Evolutionary conservation across 352 stramenopile species (phyloP).

Genomic region (Hyaloperonospora brassicae): DNA sequence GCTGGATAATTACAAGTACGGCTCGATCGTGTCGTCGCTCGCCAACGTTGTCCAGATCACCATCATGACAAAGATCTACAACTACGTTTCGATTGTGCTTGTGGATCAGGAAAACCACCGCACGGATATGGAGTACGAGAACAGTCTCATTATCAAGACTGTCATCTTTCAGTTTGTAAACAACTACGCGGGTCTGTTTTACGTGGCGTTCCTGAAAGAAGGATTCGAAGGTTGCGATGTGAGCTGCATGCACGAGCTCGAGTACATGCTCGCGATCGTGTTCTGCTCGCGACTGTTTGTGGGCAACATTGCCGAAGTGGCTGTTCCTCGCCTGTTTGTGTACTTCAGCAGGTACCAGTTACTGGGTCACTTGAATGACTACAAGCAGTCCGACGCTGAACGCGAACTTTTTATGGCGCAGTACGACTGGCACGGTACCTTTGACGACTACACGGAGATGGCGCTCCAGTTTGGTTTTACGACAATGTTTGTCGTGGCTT

Average conservation of each 20-base stretch:
- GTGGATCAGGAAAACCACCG: conserved; percentile 92
- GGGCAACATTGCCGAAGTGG: conserved; percentile 70
- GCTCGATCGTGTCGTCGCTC: conserved; percentile 58
- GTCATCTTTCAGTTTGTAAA: conserved; percentile 95
- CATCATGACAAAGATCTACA: conserved; percentile 90
- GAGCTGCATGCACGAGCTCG: conserved; percentile 84
- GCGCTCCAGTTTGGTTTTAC: conserved; percentile 85
- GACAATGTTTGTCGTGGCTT: conserved; percentile 88
- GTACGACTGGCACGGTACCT: conserved; percentile 81
- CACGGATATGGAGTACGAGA: conserved; percentile 84
- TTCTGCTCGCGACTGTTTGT: conserved; percentile 86
- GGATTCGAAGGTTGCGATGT: conserved; percentile 57
- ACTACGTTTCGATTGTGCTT: conserved; percentile 78
- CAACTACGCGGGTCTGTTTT: conserved; percentile 92
- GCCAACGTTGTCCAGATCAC: conserved; percentile 78
- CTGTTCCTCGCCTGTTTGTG: conserved; percentile 63
- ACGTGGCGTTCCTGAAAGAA: conserved; percentile 89
- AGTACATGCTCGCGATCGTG: conserved; percentile 87
- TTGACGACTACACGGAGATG: conserved; percentile 92
- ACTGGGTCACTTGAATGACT: conserved; percentile 41
- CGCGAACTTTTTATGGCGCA: conserved; percentile 69
- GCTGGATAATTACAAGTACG: conserved; percentile 55
- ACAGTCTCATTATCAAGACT: conserved; percentile 91
- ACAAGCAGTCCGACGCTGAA: conserved; percentile 53
- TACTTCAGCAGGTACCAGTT: conserved; percentile 65